A percentile compares a stretch with the other conserved stretches of the same genome.
Evolutionary conservation across 1,139 yeast species (phyloP).

Genomic region (Scheffersomyces stambukii): DNA sequence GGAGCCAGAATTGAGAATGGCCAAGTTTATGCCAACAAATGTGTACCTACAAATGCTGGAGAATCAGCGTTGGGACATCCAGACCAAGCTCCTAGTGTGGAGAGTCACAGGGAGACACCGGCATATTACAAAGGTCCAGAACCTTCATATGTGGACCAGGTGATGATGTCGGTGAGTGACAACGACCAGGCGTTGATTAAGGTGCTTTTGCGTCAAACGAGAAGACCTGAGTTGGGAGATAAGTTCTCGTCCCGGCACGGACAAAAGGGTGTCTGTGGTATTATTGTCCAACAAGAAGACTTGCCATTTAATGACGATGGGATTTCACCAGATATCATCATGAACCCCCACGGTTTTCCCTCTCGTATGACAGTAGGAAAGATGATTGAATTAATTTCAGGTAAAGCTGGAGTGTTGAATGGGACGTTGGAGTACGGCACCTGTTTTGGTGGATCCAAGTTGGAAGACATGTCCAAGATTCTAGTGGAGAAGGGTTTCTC

Average conservation of each 20-base stretch:
- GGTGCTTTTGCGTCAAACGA: conserved; percentile 87
- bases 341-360: conserved; percentile 99
- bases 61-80: conserved; percentile 59
- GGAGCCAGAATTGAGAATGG: conserved; percentile 90
- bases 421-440: conserved; percentile 95
- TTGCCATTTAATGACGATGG: conserved; percentile 93
- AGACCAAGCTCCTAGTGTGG: conserved; percentile 22
- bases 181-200: conserved; percentile 92
- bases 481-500: conserved; percentile 88
- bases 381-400: conserved; percentile 94
- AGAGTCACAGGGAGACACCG: conserved; percentile 86
- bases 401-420: conserved; percentile 94
- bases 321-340: conserved; percentile 87
- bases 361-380: conserved; percentile 99
- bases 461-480: conserved; percentile 93
- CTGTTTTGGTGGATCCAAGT: conserved; percentile 94
- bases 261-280: conserved; percentile 98
- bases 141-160: conserved; percentile 92
- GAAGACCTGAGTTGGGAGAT: conserved; percentile 98
- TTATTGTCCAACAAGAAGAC: conserved; percentile 93
- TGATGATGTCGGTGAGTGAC: conserved; percentile 94
- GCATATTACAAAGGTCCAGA: conserved; percentile 92
- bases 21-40: conserved; percentile 88
- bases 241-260: conserved; percentile 97
- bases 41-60: conserved; percentile 83